Base-by-base conservation (phyloP, 192 early-diverging fungal genomes). In the Backusella psychrophila region DNA sequence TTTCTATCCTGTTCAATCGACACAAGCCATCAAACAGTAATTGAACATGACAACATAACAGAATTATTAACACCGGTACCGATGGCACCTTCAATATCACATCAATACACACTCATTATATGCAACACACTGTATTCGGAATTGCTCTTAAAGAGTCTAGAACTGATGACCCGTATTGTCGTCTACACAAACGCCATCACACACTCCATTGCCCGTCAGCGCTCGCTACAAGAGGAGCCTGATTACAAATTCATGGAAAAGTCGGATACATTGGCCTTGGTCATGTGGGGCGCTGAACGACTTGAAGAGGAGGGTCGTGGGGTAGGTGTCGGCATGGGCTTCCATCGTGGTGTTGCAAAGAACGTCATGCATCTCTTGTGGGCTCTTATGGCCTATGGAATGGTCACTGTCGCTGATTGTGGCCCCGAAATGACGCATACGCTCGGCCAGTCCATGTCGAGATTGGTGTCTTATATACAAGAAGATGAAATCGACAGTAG, bases 221-320 rank as follows among this genome's bases (percentile, higher is more conserved):
- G 39, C 6, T 59, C 49, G 21, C n/a, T 26, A 14, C 68, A 69
- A 12, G 72, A 59, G 63, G 74, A 75, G 14, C 63, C 38, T 19
- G 14, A 31, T 21, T 69, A 71, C 34, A 19, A 44, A 17, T 69
- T 69, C 7, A 71, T 77, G 44, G 66, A 71, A 31, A 75, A 72
- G 17, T 49, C 56, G 15, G 74, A 82, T 31, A 75, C 74, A 4
- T 21, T 78, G 4, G 44, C 35, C 1, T 33, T 82, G 12, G 67
- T 82, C 8, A 44, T 36, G 31, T 82, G 81, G 81, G 81, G 77
- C 11, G 44, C 70, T 0, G 77, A 78, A 3, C 72, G 77, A 21
- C 67, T 82, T 35, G 81, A 82, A 44, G 81, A 78, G 70, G 77
- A 81, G 74, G 77, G 74, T 15, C 46, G 73, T n/a, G 81, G 77